These are phyloP conservation scores for Lumnitzera littorea DNA, from an alignment of 345 rosid species.

Conservation along the genomic window DNA sequence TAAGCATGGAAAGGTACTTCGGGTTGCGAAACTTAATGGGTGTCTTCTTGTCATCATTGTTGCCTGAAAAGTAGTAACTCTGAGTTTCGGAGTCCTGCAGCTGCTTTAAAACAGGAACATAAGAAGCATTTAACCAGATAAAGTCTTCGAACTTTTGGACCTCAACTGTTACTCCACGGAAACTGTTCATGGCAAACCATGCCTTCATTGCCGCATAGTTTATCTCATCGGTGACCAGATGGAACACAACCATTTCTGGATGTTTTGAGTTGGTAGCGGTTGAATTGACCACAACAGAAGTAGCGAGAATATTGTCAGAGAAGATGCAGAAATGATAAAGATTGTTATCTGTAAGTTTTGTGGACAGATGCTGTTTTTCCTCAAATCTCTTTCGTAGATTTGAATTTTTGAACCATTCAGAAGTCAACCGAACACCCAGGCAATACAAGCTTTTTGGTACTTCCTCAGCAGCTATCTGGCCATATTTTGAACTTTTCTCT, in stretches of 20 bases:
- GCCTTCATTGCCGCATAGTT: slow-evolving; percentile 84
- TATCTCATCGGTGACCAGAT: slow-evolving; percentile 82
- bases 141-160: slow-evolving; percentile 90
- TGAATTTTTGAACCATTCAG: slow-evolving; percentile 63
- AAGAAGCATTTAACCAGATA: slow-evolving; percentile 85
- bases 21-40: slow-evolving; percentile 94
- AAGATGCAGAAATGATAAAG: slow-evolving; percentile 78
- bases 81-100: slow-evolving; percentile 89
- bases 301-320: slow-evolving; percentile 86
- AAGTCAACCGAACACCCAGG: slow-evolving; percentile 71
- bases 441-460: slow-evolving; percentile 91
- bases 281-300: slow-evolving; percentile 90
- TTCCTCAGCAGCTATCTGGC: slow-evolving; percentile 97
- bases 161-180: slow-evolving; percentile 67
- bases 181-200: slow-evolving; percentile 66
- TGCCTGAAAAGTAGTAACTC: slow-evolving; percentile 86
- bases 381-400: slow-evolving; percentile 31
- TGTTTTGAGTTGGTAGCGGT: slow-evolving; percentile 57
- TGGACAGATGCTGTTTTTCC: slow-evolving; percentile 30
- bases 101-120: slow-evolving; percentile 92
- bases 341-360: slow-evolving; percentile 46
- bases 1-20: slow-evolving; percentile 85
- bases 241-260: slow-evolving; percentile 64
- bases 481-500: slow-evolving; percentile 83
- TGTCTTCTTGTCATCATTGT: slow-evolving; percentile 50